Conservation (phyloP, 495 filamentous ascomycete species). For the Talaromyces stipitatus region DNA sequence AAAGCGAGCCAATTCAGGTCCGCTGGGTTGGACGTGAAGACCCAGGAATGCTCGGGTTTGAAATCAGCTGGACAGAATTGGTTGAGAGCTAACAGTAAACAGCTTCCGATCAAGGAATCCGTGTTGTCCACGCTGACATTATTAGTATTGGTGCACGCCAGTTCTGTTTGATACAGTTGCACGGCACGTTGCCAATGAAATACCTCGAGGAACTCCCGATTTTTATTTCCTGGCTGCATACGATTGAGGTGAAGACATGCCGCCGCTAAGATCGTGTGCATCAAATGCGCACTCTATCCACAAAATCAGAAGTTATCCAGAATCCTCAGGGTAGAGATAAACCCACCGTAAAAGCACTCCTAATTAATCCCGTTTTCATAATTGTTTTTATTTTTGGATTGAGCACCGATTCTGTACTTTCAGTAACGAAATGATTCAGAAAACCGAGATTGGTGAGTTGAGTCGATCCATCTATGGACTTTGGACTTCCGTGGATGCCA, state of each 20-base stretch:
- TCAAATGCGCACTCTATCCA: conserved; percentile 36
- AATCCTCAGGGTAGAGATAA: not conserved
- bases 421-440: conserved; percentile 27
- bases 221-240: conserved; percentile 17
- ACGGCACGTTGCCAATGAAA: conserved; percentile 39
- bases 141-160: conserved; percentile 9
- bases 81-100: conserved; percentile 31
- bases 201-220: conserved; percentile 28
- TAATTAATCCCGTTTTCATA: conserved; percentile 26
- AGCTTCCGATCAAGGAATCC: conserved; percentile 37
- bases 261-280: conserved; percentile 38
- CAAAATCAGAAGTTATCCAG: conserved; percentile 5
- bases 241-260: conserved; percentile 33
- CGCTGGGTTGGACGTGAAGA: conserved; percentile 25
- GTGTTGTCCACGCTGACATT: conserved; percentile 27
- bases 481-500: too few species aligned
- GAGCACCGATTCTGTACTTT: conserved; percentile 17
- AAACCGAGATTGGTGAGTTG: conserved; percentile 17
- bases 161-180: conserved; percentile 26
- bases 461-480: conserved; percentile 3
- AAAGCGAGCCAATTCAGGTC: conserved; percentile 36
- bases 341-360: conserved; percentile 33
- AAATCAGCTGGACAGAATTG: conserved; percentile 28
- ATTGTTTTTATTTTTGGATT: conserved; percentile 12
- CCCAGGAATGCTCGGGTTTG: conserved; percentile 34